Evolutionary conservation across 2,329 filamentous ascomycete genomes (phyloP).

Genomic region (Penicillium sp.): DNA sequence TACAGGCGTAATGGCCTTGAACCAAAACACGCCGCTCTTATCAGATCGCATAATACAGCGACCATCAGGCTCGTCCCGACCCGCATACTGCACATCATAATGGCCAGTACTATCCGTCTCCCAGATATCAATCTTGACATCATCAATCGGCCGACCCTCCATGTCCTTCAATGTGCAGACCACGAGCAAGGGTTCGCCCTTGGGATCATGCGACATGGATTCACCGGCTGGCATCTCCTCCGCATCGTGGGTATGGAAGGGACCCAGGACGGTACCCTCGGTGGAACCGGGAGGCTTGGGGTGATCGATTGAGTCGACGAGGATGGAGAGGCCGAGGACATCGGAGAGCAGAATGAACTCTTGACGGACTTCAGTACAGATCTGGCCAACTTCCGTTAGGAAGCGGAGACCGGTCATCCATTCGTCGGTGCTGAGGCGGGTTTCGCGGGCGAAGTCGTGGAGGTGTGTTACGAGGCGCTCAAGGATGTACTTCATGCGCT

Average conservation of each 20-base stretch:
- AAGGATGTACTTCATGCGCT: conserved; percentile 70
- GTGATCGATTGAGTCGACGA: conserved; percentile 81
- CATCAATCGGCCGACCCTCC: conserved; percentile 60
- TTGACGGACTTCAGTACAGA: conserved; percentile 71
- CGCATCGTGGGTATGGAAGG: conserved; percentile 81
- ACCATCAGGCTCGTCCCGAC: conserved; percentile 66
- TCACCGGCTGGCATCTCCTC: conserved; percentile 56
- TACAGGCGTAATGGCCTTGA: conserved; percentile 80
- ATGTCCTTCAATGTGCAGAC: conserved; percentile 72
- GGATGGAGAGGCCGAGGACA: conserved; percentile 73
- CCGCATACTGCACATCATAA: conserved; percentile 77
- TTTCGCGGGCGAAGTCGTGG: conserved; percentile 80
- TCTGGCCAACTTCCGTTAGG: conserved; percentile 71
- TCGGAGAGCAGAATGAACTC: conserved; percentile 84
- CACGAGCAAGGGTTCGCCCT: conserved; percentile 69
- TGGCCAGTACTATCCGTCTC: conserved; percentile 78
- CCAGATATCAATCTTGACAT: conserved; percentile 78
- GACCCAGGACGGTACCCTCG: conserved; percentile 77
- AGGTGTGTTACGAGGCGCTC: conserved; percentile 73
- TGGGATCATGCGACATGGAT: conserved; percentile 66
- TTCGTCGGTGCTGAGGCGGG: conserved; percentile 71
- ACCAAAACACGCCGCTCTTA: conserved; percentile 75
- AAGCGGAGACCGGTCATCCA: conserved; percentile 76
- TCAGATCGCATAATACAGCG: conserved; percentile 71
- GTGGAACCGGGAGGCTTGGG: conserved; percentile 70